Evolutionary conservation across 176 grass and related monocot genomes (phyloP).

Genomic region (Saccharum spontaneum): DNA sequence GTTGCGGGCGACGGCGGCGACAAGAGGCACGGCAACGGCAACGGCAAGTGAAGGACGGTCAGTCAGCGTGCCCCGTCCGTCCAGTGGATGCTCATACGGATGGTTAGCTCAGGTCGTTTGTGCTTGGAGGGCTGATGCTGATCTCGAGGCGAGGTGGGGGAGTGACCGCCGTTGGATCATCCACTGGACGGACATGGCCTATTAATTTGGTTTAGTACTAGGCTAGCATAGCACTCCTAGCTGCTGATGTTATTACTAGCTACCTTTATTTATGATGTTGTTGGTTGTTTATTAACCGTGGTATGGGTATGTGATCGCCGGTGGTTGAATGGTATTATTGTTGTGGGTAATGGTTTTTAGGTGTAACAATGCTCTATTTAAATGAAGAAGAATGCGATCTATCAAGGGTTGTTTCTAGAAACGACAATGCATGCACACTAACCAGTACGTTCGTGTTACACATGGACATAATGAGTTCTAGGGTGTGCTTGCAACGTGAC

Average conservation of each 20-base stretch:
- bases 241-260: background rate
- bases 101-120: constrained; percentile 32
- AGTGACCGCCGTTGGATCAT: constrained; percentile 61
- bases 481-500: background rate
- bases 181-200: constrained; percentile 32
- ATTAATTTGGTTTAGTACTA: background rate
- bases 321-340: background rate
- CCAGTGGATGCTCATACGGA: constrained; percentile 52
- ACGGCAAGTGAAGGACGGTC: constrained; percentile 32
- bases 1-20: constrained; percentile 11
- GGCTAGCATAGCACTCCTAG: background rate
- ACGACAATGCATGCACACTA: background rate
- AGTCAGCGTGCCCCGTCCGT: background rate
- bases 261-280: background rate
- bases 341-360: background rate
- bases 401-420: background rate
- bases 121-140: too few relatives aligned
- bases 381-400: background rate
- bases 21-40: constrained; percentile 35
- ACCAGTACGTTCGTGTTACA: background rate
- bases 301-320: background rate
- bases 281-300: background rate
- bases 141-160: background rate
- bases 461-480: background rate
- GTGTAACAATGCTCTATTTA: background rate